Evolutionary conservation across 2,329 filamentous ascomycete genomes (phyloP), one percentile per base, ranked within the genome.

Genomic region (Emmonsiellopsis sp.): DNA sequence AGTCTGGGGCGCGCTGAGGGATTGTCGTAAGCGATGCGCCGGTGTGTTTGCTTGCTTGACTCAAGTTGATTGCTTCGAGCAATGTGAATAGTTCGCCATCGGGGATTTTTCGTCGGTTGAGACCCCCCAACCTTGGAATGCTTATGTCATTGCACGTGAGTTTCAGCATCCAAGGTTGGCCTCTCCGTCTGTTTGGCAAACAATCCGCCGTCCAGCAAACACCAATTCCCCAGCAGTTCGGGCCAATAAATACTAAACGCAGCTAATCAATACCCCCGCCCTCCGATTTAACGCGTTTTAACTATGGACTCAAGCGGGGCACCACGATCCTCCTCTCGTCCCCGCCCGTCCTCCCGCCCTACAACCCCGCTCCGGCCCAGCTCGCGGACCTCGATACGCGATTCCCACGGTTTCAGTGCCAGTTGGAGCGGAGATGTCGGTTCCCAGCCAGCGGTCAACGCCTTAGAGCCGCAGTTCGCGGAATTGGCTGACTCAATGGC

Each of bases 401-500:
- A 90, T 56, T 88, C 85, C 46, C 82, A 83, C 53, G 80, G 81
- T 50, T 79, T 78, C 52, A 65, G 67, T 32, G 57, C 59, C 37
- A 70, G 61, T 54, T 63, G 67, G 51, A 59, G 64, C 53, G 64
- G 62, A 52, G 56, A 62, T 41, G 65, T 65, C 51, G 66, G 67
- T 71, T 74, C 67, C 65, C 80, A 59, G 74, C 89, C 90, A 6
- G 70, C 70, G 0, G 82, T 97, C 56, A 89, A 92, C 61, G 74
- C 80, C 2, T 84, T 97, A 54, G 91, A 97, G 67, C 89, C 90
- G 0, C 86, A 87, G 11, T 97, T 98, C 70, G 89, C 89, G 11
- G 93, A 98, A 73, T 79, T 98, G 1, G 87, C 89, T 8, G 93
- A 98, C 70, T 86, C 87, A 55, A 91, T 97, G 82, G 89, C 90